A percentile compares a stretch with the other conserved stretches of the same genome.
Evolutionary conservation across 495 filamentous ascomycete genomes (phyloP).

Genomic region (Hypomontagnella submonticulosa): DNA sequence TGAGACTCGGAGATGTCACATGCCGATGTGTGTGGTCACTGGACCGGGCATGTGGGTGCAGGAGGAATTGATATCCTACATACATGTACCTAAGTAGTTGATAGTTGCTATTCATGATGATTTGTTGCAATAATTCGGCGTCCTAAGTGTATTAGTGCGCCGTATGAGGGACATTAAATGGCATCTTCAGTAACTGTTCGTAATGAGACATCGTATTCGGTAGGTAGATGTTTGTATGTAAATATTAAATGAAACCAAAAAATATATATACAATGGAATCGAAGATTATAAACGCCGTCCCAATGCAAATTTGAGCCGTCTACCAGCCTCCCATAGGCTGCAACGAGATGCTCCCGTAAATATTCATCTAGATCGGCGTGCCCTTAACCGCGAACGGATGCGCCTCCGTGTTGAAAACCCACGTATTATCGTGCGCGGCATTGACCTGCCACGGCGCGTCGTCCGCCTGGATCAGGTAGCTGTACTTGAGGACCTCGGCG

Average conservation of each 20-base stretch:
- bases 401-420: constrained; percentile 87
- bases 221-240: too few relatives aligned
- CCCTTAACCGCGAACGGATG: constrained; percentile 75
- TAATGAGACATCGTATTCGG: too few relatives aligned
- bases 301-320: constrained; percentile 19
- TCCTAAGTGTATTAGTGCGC: too few relatives aligned
- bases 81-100: too few relatives aligned
- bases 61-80: too few relatives aligned
- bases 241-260: not conserved
- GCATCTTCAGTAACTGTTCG: too few relatives aligned
- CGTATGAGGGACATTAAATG: too few relatives aligned
- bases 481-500: constrained; percentile 90
- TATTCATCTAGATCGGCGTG: constrained; percentile 45
- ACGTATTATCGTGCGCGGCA: constrained; percentile 66
- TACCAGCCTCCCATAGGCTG: not conserved
- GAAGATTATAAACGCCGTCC: constrained; percentile 26
- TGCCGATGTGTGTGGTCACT: too few relatives aligned
- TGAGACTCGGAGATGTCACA: too few relatives aligned
- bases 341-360: not conserved
- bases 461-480: constrained; percentile 73
- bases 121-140: too few relatives aligned
- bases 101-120: too few relatives aligned
- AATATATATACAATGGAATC: not conserved
- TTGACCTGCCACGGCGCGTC: constrained; percentile 76
- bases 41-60: too few relatives aligned